Conservation (phyloP, 2,329 filamentous ascomycete genomes). For the Dendryphion nanum region DNA sequence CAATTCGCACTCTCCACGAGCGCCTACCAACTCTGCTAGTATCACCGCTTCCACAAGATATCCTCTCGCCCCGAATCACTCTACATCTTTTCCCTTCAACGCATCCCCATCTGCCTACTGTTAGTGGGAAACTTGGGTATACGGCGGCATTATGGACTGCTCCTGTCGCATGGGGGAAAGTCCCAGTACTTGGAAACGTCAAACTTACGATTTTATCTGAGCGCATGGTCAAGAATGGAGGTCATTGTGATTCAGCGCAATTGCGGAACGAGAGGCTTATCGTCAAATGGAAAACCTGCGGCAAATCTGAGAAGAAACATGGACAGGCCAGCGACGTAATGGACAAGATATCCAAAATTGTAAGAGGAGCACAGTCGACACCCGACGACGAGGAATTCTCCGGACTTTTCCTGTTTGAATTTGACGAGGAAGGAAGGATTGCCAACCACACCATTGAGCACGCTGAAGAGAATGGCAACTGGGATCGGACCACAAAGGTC, state of each 20-base stretch:
- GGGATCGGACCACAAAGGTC: slow-evolving; percentile 81
- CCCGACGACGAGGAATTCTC: slow-evolving; percentile 67
- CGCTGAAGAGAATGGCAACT: slow-evolving; percentile 77
- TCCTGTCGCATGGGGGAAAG: slow-evolving; percentile 89
- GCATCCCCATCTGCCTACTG: slow-evolving; percentile 86
- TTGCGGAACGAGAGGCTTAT: slow-evolving; percentile 73
- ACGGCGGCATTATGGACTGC: slow-evolving; percentile 93
- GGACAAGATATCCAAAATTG: slow-evolving; percentile 55
- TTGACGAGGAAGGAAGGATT: slow-evolving; percentile 82
- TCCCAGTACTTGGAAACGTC: slow-evolving; percentile 89
- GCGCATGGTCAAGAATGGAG: slow-evolving; percentile 69
- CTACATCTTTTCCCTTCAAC: slow-evolving; percentile 69
- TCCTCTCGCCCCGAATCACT: slow-evolving; percentile 61
- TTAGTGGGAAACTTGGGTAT: slow-evolving; percentile 86
- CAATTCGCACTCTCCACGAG: slow-evolving; percentile 61
- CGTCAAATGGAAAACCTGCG: slow-evolving; percentile 80
- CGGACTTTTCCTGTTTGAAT: slow-evolving; percentile 93
- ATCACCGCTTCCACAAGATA: slow-evolving; percentile 60
- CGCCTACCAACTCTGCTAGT: slow-evolving; percentile 61
- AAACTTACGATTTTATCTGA: slow-evolving; percentile 84
- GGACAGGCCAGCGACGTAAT: slow-evolving; percentile 50
- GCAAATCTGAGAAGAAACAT: slow-evolving; percentile 49
- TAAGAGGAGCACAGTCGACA: slow-evolving; percentile 53
- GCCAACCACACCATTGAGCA: slow-evolving; percentile 91
- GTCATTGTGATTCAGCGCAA: slow-evolving; percentile 35